Evolutionary conservation across 371 early-diverging fungal genomes (phyloP), one percentile per base, ranked within the genome.

Genomic region (Globomyces sp.): DNA sequence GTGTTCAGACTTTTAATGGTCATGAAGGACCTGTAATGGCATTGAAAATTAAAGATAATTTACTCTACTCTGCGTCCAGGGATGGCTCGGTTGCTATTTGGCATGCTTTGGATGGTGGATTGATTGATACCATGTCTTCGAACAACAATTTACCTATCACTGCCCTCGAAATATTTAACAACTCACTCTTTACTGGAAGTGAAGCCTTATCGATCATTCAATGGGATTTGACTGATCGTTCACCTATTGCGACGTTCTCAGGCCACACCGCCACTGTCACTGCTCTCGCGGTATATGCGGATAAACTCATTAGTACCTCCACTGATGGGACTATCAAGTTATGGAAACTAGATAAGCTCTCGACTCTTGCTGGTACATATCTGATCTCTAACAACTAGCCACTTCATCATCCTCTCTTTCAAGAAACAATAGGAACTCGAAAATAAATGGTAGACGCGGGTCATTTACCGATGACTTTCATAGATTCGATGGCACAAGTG

Each of bases 61-160:
- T 71, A 5, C 71, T 96, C 65, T 86, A 93, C 66, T 90, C 92
- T 0, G 92, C 92, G 3, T 88, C 92, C 13, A 75, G 92, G 36
- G 98, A 98, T 72, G 93, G 92, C 69, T 92, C 95, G 0, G 87
- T 98, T 73, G 87, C 90, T 58, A 79, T 94, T 24, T 92, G 95
- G 92, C 89, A 92, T 71, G 77, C 90, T 49, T 76, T 76, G 37
- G 86, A 89, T n/a, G 91, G 94, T 10, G 77, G 86, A 50, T 92
- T 93, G 53, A 70, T 93, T 1, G 85, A 89, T 48, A 92, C 93
- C 0, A 72, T 94, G 52, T 87, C 89, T 75, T 93, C 93, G 0
- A 93, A 95, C 6, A 90, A 91, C 64, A 55, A 53, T 46, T 47
- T 55, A 10, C 94, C 92, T 41, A 90, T 98, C 1, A 90, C 93